Evolutionary conservation across 129 eudicot genomes (phyloP), one percentile per base, ranked within the genome.

Genomic region (Chrysanthemum seticuspe): DNA sequence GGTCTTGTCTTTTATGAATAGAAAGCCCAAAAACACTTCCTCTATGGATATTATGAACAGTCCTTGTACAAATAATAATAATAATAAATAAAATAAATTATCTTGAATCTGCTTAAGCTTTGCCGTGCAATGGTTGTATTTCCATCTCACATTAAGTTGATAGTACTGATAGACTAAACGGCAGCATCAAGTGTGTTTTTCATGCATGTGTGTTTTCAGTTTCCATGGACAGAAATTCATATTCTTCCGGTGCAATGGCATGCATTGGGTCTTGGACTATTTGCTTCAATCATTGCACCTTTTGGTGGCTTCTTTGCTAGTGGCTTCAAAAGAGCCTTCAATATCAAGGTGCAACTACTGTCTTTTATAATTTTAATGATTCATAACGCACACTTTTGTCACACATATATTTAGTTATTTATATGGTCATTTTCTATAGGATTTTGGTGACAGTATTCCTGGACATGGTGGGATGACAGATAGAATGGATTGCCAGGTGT

Each of bases 261-360:
- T 72, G 96, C 98, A 0, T 16, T 92, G 68, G 79, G 85, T 8
- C 89, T 92, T 62, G 98, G 96, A 52, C 91, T 92, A 53, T 92
- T 92, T 82, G 91, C 98, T 63, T 92, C 98, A 21, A 87, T 92
- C 44, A 92, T 92, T 60, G 98, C 98, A 73, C 98, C 98, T 76
- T 92, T 92, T 75, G 98, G 98, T 65, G 98, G 98, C 67, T 92
- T 92, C 79, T 92, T 92, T 29, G 98, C 98, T 25, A 92, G 98
- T 80, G 98, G 98, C 27, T 89, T 92, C 18, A 92, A 89, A 79
- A 79, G 98, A 83, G 98, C 98, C 67, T 92, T 92, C 78, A 92
- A 92, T 76, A 85, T 92, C 81, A 92, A 92, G 96, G 89, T 80
- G 44, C 65, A 31, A 74, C 53, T 40, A 40, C 47, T 66, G 49